phyloP scores from a whole-genome alignment of 441 rosid genomes.

The Flueggea neowawraea region DNA sequence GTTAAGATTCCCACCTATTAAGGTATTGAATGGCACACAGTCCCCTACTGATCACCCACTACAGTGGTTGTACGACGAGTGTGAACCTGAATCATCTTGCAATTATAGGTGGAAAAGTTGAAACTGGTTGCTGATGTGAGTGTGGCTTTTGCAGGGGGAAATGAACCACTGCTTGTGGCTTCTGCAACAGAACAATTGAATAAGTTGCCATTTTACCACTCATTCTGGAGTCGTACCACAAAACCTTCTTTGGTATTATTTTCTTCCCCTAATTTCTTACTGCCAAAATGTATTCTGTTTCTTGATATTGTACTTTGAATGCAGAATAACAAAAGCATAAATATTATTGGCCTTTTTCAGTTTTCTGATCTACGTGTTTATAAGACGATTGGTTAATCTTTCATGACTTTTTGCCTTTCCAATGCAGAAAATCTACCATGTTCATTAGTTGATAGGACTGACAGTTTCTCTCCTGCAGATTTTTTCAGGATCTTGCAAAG shows the following conservation, averaged over 20 bases:
- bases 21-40: too few relatives aligned
- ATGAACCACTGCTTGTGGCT: slow-evolving; percentile 80
- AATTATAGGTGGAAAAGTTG: background rate
- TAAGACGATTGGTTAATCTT: slow-evolving; percentile 1
- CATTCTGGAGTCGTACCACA: slow-evolving; percentile 98
- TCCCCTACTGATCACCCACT: too few relatives aligned
- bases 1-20: too few relatives aligned
- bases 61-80: background rate
- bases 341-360: background rate
- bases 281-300: background rate
- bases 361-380: background rate
- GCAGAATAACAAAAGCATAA: background rate
- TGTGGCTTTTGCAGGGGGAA: slow-evolving; percentile 64
- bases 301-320: background rate
- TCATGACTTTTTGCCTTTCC: slow-evolving; percentile 1
- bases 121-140: slow-evolving; percentile 4
- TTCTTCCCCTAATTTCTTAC: background rate
- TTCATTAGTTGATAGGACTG: slow-evolving; percentile 3
- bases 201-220: slow-evolving; percentile 88
- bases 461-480: slow-evolving; percentile 2
- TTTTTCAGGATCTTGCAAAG: slow-evolving; percentile 81
- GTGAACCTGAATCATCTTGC: background rate
- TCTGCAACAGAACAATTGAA: slow-evolving; percentile 79
- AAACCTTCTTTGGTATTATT: slow-evolving; percentile 80
- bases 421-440: background rate